A percentile compares a stretch with the other conserved stretches of the same genome.
These are phyloP conservation scores for Globisporangium nunn DNA, from an alignment of 352 stramenopile genomes.

Conservation along the genomic window DNA sequence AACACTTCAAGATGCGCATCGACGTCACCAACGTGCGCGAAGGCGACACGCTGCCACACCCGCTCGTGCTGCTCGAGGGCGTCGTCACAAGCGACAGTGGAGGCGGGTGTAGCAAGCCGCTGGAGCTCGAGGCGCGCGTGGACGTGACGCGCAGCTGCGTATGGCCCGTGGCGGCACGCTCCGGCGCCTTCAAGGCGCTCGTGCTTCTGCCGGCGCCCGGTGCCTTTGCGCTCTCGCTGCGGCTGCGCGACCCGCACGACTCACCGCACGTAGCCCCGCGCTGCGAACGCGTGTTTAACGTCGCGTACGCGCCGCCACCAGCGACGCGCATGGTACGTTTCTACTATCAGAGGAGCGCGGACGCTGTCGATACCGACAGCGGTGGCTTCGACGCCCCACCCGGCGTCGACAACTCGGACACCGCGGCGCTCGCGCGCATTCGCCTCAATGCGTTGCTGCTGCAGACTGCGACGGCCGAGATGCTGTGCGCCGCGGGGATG, in stretches of 20 bases:
- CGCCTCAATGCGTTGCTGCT: conserved; percentile 52
- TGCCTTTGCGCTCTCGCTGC: conserved; percentile 28
- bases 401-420: conserved; percentile 45
- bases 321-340: conserved; percentile 45
- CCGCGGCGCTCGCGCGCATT: conserved; percentile 37
- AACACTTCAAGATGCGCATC: conserved; percentile 14
- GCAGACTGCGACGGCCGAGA: conserved; percentile 45
- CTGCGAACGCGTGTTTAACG: conserved; percentile 20
- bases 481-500: conserved; percentile 35
- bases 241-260: conserved; percentile 2
- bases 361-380: conserved; percentile 12
- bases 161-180: conserved; percentile 36
- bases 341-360: conserved; percentile 57
- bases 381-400: conserved; percentile 45
- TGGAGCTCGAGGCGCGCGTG: conserved; percentile 38
- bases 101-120: conserved; percentile 5
- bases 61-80: conserved; percentile 53
- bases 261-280: not conserved
- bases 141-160: conserved; percentile 18
- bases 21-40: conserved; percentile 81
- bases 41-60: conserved; percentile 58
- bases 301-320: conserved; percentile 26
- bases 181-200: conserved; percentile 53
- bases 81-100: conserved; percentile 10
- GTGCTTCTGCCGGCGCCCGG: conserved; percentile 42